Conservation (phyloP, 257 asterid genomes). For the Thymus quinquecostatus region DNA sequence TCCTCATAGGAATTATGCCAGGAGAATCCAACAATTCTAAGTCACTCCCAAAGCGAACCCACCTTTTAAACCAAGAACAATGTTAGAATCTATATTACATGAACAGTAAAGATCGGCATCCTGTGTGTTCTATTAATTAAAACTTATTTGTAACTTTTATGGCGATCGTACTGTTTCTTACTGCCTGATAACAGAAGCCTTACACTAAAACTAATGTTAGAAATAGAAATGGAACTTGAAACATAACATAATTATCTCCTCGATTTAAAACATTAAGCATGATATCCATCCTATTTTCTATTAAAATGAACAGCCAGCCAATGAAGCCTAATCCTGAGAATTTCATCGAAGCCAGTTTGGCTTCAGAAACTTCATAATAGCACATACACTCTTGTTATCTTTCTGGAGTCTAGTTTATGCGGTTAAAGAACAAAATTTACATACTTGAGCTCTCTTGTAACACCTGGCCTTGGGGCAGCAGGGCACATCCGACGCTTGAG, state of each 20-base stretch:
- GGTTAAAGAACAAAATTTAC: conserved; percentile 29
- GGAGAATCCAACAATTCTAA: conserved; percentile 93
- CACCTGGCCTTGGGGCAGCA: conserved; percentile 99
- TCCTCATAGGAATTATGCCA: conserved; percentile 94
- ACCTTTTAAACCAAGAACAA: conserved; percentile 50
- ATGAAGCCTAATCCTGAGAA: conserved; percentile 24
- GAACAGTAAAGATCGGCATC: neutral
- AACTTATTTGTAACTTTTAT: conserved; percentile 1
- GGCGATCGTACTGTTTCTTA: neutral
- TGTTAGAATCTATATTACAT: conserved; percentile 19
- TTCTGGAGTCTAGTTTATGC: neutral
- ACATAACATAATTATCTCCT: neutral
- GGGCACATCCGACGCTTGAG: conserved; percentile 96
- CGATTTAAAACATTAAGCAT: neutral
- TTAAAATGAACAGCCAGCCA: conserved; percentile 8
- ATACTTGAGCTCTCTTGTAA: conserved; percentile 89
- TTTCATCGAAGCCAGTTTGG: neutral
- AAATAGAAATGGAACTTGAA: conserved; percentile 20
- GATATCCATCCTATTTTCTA: neutral
- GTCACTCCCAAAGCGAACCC: conserved; percentile 91
- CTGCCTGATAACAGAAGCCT: conserved; percentile 5
- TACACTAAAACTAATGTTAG: conserved; percentile 10
- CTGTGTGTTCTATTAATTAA: conserved; percentile 1
- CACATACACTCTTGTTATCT: neutral
- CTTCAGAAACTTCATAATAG: conserved; percentile 6